phyloP scores from a whole-genome alignment of 2,329 filamentous ascomycete species.

The Thielaviopsis euricoi region DNA sequence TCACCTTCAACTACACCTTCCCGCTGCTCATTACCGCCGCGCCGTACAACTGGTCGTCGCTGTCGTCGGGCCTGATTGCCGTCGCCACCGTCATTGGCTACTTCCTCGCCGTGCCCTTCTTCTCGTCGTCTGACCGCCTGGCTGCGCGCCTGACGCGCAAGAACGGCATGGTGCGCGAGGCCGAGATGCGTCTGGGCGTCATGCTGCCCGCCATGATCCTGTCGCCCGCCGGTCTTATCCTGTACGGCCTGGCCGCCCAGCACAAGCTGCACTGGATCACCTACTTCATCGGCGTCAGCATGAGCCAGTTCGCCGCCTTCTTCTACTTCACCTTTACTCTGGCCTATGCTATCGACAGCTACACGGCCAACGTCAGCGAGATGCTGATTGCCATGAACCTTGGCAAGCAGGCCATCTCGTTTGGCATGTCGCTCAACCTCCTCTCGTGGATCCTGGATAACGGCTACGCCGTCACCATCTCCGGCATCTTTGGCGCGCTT shows the following conservation, averaged over 20 bases:
- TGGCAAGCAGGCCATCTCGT: constrained; percentile 39
- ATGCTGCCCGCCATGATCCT: constrained; percentile 23
- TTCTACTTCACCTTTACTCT: constrained; percentile 42
- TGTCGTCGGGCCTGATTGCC: constrained; percentile 28
- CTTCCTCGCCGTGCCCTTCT: constrained; percentile 27
- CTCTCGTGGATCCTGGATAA: constrained; percentile 31
- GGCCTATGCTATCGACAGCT: constrained; percentile 43
- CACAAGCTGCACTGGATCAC: constrained; percentile 26
- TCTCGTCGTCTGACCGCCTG: constrained; percentile 24
- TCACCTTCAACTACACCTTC: constrained; percentile 34
- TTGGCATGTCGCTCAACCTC: constrained; percentile 33
- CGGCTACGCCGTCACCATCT: constrained; percentile 35
- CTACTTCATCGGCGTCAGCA: constrained; percentile 32
- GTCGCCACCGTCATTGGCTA: constrained; percentile 18
- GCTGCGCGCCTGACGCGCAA: constrained; percentile 26
- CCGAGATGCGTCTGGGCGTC: constrained; percentile 29
- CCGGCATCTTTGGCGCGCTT: constrained; percentile 31
- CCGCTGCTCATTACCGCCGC: constrained; percentile 27
- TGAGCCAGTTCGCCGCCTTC: constrained; percentile 32
- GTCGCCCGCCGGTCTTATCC: constrained; percentile 25
- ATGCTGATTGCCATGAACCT: constrained; percentile 45
- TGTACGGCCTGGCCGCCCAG: constrained; percentile 25
- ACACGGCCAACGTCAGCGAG: constrained; percentile 41
- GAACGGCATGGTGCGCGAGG: constrained; percentile 30
- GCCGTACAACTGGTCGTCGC: constrained; percentile 30